phyloP scores from a whole-genome alignment of 441 rosid species.

The Corymbia citriodora region DNA sequence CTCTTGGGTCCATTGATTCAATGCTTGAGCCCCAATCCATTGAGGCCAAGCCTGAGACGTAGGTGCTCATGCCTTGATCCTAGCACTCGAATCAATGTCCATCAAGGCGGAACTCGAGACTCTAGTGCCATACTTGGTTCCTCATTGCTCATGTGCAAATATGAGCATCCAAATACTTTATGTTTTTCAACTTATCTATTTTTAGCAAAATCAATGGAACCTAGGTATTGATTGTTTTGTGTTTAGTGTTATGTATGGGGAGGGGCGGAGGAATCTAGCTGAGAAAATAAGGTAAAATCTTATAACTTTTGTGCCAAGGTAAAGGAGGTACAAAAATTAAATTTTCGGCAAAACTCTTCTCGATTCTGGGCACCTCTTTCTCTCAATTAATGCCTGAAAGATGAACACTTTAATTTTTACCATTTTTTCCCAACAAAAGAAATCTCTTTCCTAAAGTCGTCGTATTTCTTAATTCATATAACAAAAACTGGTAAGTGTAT shows the following conservation, averaged over 20 bases:
- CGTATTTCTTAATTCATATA: background rate
- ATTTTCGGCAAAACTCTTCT: background rate
- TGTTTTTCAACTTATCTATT: too few relatives aligned
- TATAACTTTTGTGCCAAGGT: background rate
- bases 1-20: rapidly evolving
- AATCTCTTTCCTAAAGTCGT: background rate
- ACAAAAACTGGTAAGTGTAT: background rate
- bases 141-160: rapidly evolving
- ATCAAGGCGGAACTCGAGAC: background rate
- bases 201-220: background rate
- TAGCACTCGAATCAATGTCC: background rate
- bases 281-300: background rate
- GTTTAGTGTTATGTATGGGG: background rate
- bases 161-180: rapidly evolving
- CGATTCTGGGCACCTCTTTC: background rate
- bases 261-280: background rate
- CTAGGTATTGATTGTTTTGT: background rate
- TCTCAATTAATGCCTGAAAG: background rate
- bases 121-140: background rate
- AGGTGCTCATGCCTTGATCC: background rate
- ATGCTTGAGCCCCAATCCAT: rapidly evolving
- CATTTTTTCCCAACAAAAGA: background rate
- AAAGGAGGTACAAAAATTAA: background rate
- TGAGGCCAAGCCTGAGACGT: rapidly evolving
- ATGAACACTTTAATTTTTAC: background rate